Evolutionary conservation across 2,329 filamentous ascomycete species (phyloP), one percentile per base, ranked within the genome.

Genomic region (Fusarium irregulare): DNA sequence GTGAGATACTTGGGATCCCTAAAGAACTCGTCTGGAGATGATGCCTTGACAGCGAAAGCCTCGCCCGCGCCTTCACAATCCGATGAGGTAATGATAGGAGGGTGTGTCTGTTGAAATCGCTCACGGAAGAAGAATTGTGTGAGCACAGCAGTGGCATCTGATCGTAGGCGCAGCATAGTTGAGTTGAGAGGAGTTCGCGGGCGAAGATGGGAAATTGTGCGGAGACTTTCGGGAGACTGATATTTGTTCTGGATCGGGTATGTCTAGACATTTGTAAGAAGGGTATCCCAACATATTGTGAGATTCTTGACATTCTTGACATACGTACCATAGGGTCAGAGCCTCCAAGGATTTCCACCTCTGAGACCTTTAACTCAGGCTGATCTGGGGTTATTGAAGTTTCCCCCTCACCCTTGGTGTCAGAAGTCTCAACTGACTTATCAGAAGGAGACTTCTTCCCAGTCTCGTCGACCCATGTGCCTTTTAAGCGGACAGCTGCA

Each of bases 191-290:
- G 92, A 20, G 93, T 90, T 74, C 95, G 92, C 69, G 92, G 83
- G 61, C 96, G 92, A 63, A 99, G 86, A 81, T 99, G 96, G 51
- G 95, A 93, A 55, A 97, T 87, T 14, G 92, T 92, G 62, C 96
- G 92, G 66, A 99, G 88, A 79, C 92, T 98, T 77, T 98, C 95
- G 53, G 92, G 85, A 7, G 91, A 93, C 74, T 98, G 94, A 74
- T 96, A 97, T 81, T 98, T 98, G 81, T 97, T 97, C 81, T 99
- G 96, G 25, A 99, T 89, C 5, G 96, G 96, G 77, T 93, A 97
- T 68, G 91, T 92, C 92, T 98, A 76, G 28, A 60, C 64, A n/a
- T 47, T 18, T 30, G 50, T 61, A 28, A 71, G 57, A 47, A 50
- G 16, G 7, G 51, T 45, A n/a, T 42, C 49, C 46, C 40, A 47